Percentiles rank a stretch among this genome's conserved stretches.
Conservation (phyloP, 2,329 filamentous ascomycete species). For the Monosporascus sp. region DNA sequence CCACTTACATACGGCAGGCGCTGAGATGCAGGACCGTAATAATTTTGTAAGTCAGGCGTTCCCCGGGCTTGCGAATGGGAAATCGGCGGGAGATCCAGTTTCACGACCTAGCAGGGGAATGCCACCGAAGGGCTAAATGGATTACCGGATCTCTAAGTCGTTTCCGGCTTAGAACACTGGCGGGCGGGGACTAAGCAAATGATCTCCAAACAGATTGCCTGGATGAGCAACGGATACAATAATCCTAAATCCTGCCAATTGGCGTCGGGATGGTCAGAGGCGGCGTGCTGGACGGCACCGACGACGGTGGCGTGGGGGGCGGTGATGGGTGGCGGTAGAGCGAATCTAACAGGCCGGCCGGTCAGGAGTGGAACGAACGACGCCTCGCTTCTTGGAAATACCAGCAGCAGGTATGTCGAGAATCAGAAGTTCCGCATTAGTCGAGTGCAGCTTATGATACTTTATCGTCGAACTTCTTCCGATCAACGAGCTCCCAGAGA, state of each 20-base stretch:
- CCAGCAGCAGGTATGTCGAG: neutral
- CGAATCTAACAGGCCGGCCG: neutral
- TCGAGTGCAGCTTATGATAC: neutral
- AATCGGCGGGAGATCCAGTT: constrained; percentile 90
- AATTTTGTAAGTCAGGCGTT: constrained; percentile 60
- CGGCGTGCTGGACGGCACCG: neutral
- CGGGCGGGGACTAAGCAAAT: constrained; percentile 7
- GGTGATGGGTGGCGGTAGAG: neutral
- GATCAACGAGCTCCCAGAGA: neutral
- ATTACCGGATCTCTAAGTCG: neutral
- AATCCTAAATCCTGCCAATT: neutral
- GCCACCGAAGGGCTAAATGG: constrained; percentile 16
- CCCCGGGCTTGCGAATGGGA: constrained; percentile 78
- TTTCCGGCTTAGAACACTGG: constrained; percentile 8
- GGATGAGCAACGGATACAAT: neutral
- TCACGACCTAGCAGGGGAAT: constrained; percentile 60
- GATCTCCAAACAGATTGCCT: constrained; percentile 2
- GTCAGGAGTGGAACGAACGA: neutral
- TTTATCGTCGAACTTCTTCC: neutral
- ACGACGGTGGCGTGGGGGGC: neutral
- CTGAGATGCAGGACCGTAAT: constrained; percentile 63
- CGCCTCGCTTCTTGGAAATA: neutral
- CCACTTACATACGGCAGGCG: constrained; percentile 63
- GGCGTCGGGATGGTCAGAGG: neutral
- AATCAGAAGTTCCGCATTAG: neutral